phyloP scores from a whole-genome alignment of 164 flowering plant genomes.

The Aristolochia californica region DNA sequence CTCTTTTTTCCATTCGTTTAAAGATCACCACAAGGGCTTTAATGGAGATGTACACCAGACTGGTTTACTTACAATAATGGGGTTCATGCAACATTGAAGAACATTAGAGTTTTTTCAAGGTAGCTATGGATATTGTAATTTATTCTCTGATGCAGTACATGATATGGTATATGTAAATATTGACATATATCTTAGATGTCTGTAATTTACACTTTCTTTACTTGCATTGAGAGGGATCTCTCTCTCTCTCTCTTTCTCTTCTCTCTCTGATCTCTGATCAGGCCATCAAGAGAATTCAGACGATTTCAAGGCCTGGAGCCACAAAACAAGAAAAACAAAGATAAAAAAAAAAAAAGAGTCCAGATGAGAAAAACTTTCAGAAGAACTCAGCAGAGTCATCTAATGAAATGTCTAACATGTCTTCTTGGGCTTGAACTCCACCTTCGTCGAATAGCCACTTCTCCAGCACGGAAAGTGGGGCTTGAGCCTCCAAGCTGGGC shows the following conservation, averaged over 20 bases:
- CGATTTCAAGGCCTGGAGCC: too few species aligned
- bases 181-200: neutral
- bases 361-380: constrained; percentile 11
- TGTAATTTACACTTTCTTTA: constrained; percentile 22
- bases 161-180: constrained; percentile 2
- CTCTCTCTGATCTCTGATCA: neutral
- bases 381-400: constrained; percentile 31
- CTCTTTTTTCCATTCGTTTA: too few species aligned
- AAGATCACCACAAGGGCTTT: too few species aligned
- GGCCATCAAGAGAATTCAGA: neutral
- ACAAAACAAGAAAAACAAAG: neutral
- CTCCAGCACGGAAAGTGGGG: constrained; percentile 48
- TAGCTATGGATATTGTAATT: neutral
- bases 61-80: neutral
- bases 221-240: neutral
- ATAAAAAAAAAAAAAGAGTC: neutral
- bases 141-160: constrained; percentile 10
- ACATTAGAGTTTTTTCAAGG: too few species aligned
- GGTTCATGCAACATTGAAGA: neutral
- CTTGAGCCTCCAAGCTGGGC: constrained; percentile 17
- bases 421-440: constrained; percentile 18
- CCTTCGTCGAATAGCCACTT: constrained; percentile 69
- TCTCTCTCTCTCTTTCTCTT: constrained; percentile 4
- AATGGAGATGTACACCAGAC: too few species aligned
- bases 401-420: constrained; percentile 23